Conservation (phyloP, 371 early-diverging fungal species). For the Mortierella sp. region DNA sequence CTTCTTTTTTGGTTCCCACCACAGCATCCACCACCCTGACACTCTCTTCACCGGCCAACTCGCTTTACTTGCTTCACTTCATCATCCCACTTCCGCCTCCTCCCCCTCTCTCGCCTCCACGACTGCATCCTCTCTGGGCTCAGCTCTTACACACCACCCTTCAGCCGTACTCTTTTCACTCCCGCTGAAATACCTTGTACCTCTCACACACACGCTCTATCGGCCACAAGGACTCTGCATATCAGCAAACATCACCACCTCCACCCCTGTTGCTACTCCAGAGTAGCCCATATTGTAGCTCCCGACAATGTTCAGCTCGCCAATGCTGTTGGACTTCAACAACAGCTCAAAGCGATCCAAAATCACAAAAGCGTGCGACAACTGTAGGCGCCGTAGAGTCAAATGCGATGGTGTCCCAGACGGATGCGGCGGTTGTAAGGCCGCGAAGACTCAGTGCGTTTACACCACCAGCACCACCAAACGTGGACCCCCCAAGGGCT, state of each 20-base stretch:
- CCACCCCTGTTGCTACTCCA: background rate
- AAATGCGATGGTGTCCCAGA: conserved; percentile 64
- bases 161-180: background rate
- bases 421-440: conserved; percentile 60
- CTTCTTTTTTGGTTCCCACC: conserved; percentile 1
- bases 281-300: background rate
- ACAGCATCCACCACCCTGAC: background rate
- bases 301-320: conserved; percentile 31
- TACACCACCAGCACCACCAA: conserved; percentile 60
- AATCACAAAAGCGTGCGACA: conserved; percentile 58
- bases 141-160: background rate
- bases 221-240: conserved; percentile 4
- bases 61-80: background rate
- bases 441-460: conserved; percentile 57
- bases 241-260: background rate
- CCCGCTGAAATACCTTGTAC: no score
- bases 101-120: background rate
- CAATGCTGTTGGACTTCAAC: conserved; percentile 51
- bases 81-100: background rate
- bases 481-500: conserved; percentile 79
- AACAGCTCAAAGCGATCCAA: conserved; percentile 46
- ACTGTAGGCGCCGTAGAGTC: conserved; percentile 62
- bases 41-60: background rate
- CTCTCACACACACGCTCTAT: background rate
- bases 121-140: background rate